A percentile compares a stretch with the other conserved stretches of the same genome.
These are phyloP conservation scores for Pseudomonodictys pantanalensis DNA, from an alignment of 495 filamentous ascomycete species.

Conservation along the genomic window DNA sequence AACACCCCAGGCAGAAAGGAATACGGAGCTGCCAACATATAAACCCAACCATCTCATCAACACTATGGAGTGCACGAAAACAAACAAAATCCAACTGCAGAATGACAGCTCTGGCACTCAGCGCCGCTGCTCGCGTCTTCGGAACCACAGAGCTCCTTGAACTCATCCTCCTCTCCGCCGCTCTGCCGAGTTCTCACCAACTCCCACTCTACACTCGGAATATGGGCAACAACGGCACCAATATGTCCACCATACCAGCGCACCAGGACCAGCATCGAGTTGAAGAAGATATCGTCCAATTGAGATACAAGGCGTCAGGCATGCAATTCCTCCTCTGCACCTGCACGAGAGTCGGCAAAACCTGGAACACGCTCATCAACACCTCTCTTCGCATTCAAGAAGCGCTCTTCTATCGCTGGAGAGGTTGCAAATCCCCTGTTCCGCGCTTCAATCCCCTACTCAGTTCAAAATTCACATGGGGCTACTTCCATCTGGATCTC, in stretches of 20 bases:
- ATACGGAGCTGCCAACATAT: too few species aligned
- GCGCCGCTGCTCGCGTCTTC: background rate
- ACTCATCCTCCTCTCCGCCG: conserved; percentile 3
- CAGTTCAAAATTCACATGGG: conserved; percentile 7
- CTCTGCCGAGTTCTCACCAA: background rate
- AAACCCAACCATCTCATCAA: too few species aligned
- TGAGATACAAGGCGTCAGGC: background rate
- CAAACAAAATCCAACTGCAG: too few species aligned
- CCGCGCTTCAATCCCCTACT: conserved; percentile 6
- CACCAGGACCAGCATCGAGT: background rate
- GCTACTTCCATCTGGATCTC: conserved; percentile 1
- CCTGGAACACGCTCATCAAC: conserved; percentile 6
- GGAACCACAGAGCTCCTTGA: conserved; percentile 5
- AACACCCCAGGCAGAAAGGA: too few species aligned
- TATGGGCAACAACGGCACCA: background rate
- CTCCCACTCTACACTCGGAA: background rate
- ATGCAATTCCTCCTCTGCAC: conserved; percentile 6
- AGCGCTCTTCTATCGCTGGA: conserved; percentile 1
- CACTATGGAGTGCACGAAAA: too few species aligned
- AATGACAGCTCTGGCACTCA: too few species aligned
- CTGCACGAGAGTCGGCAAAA: background rate
- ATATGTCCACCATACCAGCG: background rate
- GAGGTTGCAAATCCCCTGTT: too few species aligned
- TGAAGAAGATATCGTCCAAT: background rate
- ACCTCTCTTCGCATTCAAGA: conserved; percentile 1